Evolutionary conservation across 108 stramenopile species (phyloP), one percentile per base, ranked within the genome.

Genomic region (Skeletonema marinoi): DNA sequence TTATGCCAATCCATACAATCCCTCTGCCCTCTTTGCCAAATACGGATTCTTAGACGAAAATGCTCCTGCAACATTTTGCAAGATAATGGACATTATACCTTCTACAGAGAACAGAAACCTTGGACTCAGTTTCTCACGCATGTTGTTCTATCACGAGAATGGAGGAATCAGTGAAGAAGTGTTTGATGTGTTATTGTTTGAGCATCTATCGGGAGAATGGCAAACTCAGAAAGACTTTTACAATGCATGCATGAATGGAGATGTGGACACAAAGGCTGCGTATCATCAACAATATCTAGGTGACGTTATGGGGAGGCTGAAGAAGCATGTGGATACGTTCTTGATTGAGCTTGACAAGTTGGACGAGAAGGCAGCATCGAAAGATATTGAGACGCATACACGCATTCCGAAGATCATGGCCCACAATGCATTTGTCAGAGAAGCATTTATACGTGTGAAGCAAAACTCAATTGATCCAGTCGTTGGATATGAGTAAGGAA

Each of bases 11-110:
- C 51, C 58, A 33, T 74, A 74, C 38, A 89, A 89, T 60, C 89
- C 89, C 11, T 86, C 85, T 1, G 73, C 73, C 2, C 62, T 86
- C 1, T 89, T 89, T 66, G 89, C 89, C 17, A 80, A 73, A 29
- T 89, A 89, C 41, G 89, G 89, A 35, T 89, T 89, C 70, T 21
- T 89, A 8, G 89, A 89, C 51, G 85, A 87, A 12, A 69, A 85
- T 3, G 80, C 79, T 19, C 89, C 89, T 4, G 42, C 86, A 31
- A 65, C 67, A 8, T 90, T 88, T 78, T 90, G 89, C 77, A 90
- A 90, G 62, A 82, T 86, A 60, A 88, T 90, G 82, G 72, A 74
- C 56, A 76, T 82, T 25, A 73, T 71, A 59, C 68, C 82, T 3
- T 74, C 73, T 41, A 65, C 83, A 13, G 89, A 90, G 66, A 59